Conservation (phyloP, 306 rosid species). For the Glycyrrhiza uralensis region DNA sequence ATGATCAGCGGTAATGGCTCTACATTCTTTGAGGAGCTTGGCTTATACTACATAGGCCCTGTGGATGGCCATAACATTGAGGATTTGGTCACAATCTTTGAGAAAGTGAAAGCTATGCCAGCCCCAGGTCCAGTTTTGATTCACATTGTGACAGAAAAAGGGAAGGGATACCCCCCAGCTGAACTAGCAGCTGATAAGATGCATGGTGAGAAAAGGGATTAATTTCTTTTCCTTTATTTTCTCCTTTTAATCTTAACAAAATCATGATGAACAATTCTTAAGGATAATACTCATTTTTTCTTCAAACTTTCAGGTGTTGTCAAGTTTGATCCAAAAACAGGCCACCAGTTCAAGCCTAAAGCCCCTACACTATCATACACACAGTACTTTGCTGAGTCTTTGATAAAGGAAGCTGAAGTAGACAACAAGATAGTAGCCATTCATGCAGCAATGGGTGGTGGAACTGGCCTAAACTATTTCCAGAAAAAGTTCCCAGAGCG, state of each 20-base stretch:
- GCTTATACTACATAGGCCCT: slow-evolving; percentile 86
- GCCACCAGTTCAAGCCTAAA: slow-evolving; percentile 67
- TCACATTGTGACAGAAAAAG: slow-evolving; percentile 85
- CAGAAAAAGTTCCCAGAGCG: slow-evolving; percentile 82
- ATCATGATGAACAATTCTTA: not conserved
- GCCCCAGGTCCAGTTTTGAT: slow-evolving; percentile 91
- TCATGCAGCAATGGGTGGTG: slow-evolving; percentile 98
- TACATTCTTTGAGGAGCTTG: slow-evolving; percentile 91
- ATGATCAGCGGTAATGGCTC: slow-evolving; percentile 77
- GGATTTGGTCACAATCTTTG: slow-evolving; percentile 65
- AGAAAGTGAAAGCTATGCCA: slow-evolving; percentile 69
- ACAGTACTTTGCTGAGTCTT: slow-evolving; percentile 77
- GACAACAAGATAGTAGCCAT: slow-evolving; percentile 79
- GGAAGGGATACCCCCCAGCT: slow-evolving; percentile 94
- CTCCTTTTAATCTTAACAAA: no score
- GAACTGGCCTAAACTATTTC: slow-evolving; percentile 88
- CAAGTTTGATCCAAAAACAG: slow-evolving; percentile 83
- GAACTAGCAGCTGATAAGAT: slow-evolving; percentile 77
- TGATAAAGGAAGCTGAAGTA: slow-evolving; percentile 79
- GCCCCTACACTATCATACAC: slow-evolving; percentile 71
- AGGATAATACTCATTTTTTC: not conserved
- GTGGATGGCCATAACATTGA: slow-evolving; percentile 78
- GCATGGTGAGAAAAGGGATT: slow-evolving; percentile 61
- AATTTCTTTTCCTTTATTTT: no score
- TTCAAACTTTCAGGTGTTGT: slow-evolving; percentile 63